Conservation (phyloP, 441 rosid species). For the Bruguiera hainesii region DNA sequence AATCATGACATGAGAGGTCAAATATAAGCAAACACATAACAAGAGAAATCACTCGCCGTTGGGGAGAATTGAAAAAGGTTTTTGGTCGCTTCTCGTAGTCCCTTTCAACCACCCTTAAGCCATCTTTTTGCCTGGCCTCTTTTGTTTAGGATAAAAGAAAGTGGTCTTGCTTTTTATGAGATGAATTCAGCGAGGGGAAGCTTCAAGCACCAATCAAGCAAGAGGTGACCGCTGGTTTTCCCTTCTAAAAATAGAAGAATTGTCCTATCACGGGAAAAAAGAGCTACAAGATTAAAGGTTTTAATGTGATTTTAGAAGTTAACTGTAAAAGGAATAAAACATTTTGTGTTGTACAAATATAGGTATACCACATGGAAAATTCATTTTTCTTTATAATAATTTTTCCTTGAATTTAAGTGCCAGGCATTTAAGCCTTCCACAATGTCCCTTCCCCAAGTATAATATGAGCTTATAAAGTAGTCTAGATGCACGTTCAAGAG, state of each 20-base stretch:
- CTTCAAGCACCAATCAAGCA: conserved; percentile 39
- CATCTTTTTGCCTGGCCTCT: conserved; percentile 6
- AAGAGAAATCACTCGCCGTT: conserved; percentile 37
- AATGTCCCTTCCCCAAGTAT: no score
- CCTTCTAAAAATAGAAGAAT: conserved; percentile 22
- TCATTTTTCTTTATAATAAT: no score
- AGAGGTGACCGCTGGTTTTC: conserved; percentile 37
- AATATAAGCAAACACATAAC: conserved; percentile 70
- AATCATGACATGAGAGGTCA: conserved; percentile 64
- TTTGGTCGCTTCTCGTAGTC: conserved; percentile 71
- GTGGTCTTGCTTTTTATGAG: conserved; percentile 29
- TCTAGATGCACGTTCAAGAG: no score
- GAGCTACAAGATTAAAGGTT: neutral
- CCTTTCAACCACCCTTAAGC: conserved; percentile 35
- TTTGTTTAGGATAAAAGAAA: conserved; percentile 40
- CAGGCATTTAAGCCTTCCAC: no score
- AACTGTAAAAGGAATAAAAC: neutral
- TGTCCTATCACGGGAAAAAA: conserved; percentile 9
- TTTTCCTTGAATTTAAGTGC: no score
- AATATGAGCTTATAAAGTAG: no score
- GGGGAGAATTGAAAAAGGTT: conserved; percentile 37
- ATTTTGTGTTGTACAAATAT: no score
- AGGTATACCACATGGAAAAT: no score
- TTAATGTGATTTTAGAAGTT: conserved; percentile 15
- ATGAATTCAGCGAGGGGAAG: conserved; percentile 30